A percentile compares a stretch with the other conserved stretches of the same genome.
phyloP scores from a whole-genome alignment of 1,284 basidiomycete species.

The Inonotus obliquus region DNA sequence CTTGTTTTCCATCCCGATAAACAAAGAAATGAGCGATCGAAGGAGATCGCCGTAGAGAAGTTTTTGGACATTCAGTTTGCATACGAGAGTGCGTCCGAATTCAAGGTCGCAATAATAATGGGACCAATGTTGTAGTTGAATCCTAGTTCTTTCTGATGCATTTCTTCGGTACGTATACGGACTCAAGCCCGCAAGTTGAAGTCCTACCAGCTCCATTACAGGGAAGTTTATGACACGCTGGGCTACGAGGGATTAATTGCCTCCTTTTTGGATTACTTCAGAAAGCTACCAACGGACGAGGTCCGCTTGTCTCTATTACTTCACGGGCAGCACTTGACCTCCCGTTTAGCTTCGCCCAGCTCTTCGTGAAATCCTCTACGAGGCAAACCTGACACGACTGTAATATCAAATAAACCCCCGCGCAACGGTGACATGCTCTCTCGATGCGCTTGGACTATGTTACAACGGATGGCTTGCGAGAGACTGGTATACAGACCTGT shows the following conservation, averaged over 20 bases:
- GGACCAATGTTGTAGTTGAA: background rate
- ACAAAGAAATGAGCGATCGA: slow-evolving; percentile 56
- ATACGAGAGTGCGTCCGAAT: slow-evolving; percentile 55
- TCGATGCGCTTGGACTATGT: slow-evolving; percentile 17
- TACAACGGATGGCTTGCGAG: background rate
- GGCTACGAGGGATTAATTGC: slow-evolving; percentile 48
- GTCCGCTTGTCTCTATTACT: slow-evolving; percentile 5
- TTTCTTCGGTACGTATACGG: slow-evolving; percentile 52
- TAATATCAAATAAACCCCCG: slow-evolving; percentile 12
- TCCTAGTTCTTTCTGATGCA: slow-evolving; percentile 68
- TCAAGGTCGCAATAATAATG: background rate
- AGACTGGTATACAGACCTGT: slow-evolving; percentile 9
- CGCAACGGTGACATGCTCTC: slow-evolving; percentile 11
- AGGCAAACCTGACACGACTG: background rate
- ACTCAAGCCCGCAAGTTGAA: slow-evolving; percentile 20
- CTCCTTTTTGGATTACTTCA: slow-evolving; percentile 23
- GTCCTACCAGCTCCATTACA: slow-evolving; percentile 24
- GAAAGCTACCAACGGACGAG: slow-evolving; percentile 10
- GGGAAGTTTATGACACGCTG: slow-evolving; percentile 72
- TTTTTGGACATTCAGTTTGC: slow-evolving; percentile 78
- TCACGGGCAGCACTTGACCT: slow-evolving; percentile 19
- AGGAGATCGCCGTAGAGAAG: slow-evolving; percentile 54
- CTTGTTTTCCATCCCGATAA: slow-evolving; percentile 87
- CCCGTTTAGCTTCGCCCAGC: slow-evolving; percentile 22
- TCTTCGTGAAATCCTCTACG: slow-evolving; percentile 8